Percentiles rank a stretch among this genome's conserved stretches.
Evolutionary conservation across 257 asterid genomes (phyloP).

Genomic region (Salvia miltiorrhiza): DNA sequence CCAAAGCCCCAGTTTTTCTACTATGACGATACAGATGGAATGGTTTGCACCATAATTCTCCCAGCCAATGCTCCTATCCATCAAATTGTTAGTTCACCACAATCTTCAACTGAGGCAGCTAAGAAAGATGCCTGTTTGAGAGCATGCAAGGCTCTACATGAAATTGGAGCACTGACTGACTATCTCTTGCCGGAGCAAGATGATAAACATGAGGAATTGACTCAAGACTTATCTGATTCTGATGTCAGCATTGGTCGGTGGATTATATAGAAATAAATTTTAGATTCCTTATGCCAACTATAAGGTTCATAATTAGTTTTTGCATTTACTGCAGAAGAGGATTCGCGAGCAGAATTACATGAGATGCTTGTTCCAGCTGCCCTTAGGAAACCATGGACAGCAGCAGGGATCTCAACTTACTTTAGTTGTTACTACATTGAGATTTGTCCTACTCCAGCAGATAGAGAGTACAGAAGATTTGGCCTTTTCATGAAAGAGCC

Average conservation of each 20-base stretch:
- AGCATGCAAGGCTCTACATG: constrained; percentile 90
- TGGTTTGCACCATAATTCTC: constrained; percentile 63
- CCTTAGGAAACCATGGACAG: constrained; percentile 64
- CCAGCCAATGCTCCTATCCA: constrained; percentile 92
- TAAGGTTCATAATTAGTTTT: constrained; percentile 10
- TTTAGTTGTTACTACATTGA: constrained; percentile 62
- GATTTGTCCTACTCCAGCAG: constrained; percentile 67
- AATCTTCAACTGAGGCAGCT: constrained; percentile 62
- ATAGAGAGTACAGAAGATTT: constrained; percentile 68
- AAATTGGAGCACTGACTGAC: constrained; percentile 84
- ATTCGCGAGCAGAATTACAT: constrained; percentile 70
- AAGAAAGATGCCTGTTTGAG: constrained; percentile 88
- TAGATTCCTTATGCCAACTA: constrained; percentile 2
- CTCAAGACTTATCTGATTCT: constrained; percentile 50
- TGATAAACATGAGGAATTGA: constrained; percentile 41
- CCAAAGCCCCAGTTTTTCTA: constrained; percentile 73
- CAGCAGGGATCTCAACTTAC: constrained; percentile 39
- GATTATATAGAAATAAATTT: constrained; percentile 15
- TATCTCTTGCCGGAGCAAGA: constrained; percentile 85
- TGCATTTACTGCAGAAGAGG: constrained; percentile 54
- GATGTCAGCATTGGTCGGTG: constrained; percentile 62
- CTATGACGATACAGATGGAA: constrained; percentile 70
- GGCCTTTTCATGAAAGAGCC: constrained; percentile 77
- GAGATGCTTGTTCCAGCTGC: constrained; percentile 94
- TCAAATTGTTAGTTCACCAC: constrained; percentile 65